Base-by-base conservation (phyloP, 2,329 filamentous ascomycete species). In the Trichoderma atroviride region DNA sequence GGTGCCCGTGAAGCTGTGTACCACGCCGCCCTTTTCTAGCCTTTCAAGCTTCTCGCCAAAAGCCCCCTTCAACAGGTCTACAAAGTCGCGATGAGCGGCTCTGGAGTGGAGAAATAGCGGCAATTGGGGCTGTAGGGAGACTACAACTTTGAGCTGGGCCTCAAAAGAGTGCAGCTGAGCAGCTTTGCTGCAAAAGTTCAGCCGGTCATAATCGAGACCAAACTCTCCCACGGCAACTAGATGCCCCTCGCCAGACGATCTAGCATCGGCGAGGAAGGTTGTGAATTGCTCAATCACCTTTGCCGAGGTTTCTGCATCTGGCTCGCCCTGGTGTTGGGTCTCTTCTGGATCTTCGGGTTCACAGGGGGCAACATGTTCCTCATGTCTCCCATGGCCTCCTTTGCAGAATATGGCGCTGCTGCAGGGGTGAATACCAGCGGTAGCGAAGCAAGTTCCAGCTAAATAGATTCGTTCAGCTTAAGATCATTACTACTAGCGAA, bases 1-100 rank as follows among this genome's bases (percentile, higher is more conserved):
- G 0, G 93, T 93, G 3, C 96, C 96, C 0, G 96, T 99, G 76
- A 99, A 99, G 77, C 91, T 95, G 81, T 99, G 96, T 66, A 99
- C 96, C 19, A 98, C 88, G 16, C 92, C 96, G 22, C 90, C 88
- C 74, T 87, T 91, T 27, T 91, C 89, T 16, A 97, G 82, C 69
- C 84, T 83, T 72, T 90, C 87, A 3, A 95, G 84, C 61, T 83
- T 82, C 3, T 86, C 75, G 13, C 87, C 87, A 71, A 87, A 88
- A 11, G 83, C 83, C 0, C 77, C 84, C 59, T 86, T 86, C 10
- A 99, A 81, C 10, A 97, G 79, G 0, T 84, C 79, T 33, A 96
- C 89, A 76, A 98, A 97, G 78, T 98, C 96, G 43, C 85, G 85
- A 72, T 94, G 92, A 3, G 94, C 94, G 16, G 94, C 95, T 29